phyloP scores from a whole-genome alignment of 148 eudicot species.

The Silene uniflora region DNA sequence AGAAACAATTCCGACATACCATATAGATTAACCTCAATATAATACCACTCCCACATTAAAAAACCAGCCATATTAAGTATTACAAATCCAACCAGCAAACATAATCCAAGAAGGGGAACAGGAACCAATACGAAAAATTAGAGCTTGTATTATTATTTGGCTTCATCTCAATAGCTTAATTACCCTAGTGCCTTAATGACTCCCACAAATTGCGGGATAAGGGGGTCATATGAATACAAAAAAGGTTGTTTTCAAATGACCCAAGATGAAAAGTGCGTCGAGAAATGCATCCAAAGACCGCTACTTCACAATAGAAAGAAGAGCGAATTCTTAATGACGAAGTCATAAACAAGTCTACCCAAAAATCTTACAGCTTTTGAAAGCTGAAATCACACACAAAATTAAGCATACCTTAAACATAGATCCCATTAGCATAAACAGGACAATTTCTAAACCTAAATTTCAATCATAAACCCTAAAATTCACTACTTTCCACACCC shows the following conservation, averaged over 20 bases:
- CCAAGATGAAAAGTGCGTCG: too few species aligned
- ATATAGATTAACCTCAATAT: background rate
- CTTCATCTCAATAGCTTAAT: too few species aligned
- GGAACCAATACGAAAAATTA: background rate
- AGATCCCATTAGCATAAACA: background rate
- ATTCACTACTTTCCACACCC: background rate
- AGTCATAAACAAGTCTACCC: background rate
- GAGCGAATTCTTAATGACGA: too few species aligned
- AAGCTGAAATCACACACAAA: background rate
- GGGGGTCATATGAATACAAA: too few species aligned
- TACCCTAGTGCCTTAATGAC: background rate
- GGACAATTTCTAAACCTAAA: background rate
- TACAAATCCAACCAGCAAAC: background rate
- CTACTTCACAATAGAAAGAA: background rate
- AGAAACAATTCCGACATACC: background rate
- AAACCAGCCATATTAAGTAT: background rate
- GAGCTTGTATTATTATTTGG: background rate
- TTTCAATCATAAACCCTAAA: conserved; percentile 6
- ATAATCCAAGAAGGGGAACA: background rate
- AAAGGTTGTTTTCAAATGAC: too few species aligned
- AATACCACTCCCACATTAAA: background rate
- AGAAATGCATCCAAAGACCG: too few species aligned
- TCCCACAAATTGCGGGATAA: background rate
- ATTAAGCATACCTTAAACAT: background rate
- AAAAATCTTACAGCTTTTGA: background rate